These are phyloP conservation scores for Backusella liffmaniae DNA, from an alignment of 192 early-diverging fungal species.

Conservation along the genomic window DNA sequence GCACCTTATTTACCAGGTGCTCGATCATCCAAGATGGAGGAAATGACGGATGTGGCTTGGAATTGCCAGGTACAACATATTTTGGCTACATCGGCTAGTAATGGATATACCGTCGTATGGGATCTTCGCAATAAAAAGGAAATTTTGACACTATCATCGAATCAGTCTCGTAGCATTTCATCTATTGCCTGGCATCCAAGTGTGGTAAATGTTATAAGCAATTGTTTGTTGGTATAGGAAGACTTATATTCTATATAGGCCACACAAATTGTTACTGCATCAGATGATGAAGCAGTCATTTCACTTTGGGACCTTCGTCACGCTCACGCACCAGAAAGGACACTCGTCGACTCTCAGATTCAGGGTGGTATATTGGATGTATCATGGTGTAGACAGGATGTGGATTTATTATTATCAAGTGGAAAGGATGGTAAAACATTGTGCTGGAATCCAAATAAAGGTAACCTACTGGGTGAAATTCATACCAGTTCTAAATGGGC, in stretches of 20 bases:
- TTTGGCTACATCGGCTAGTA: conserved; percentile 79
- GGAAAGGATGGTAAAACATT: conserved; percentile 95
- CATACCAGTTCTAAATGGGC: conserved; percentile 85
- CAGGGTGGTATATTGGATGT: conserved; percentile 77
- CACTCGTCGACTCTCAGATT: conserved; percentile 72
- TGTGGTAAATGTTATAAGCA: conserved; percentile 39
- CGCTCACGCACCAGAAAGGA: conserved; percentile 87
- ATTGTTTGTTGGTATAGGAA: too few relatives aligned
- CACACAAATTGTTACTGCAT: conserved; percentile 90
- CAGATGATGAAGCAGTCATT: conserved; percentile 73
- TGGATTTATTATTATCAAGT: conserved; percentile 83
- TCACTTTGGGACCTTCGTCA: conserved; percentile 96
- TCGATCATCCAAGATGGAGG: conserved; percentile 5
- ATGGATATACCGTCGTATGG: conserved; percentile 96
- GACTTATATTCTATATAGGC: conserved; percentile 48
- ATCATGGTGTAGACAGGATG: conserved; percentile 93
- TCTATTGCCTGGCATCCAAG: conserved; percentile 88
- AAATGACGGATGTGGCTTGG: conserved; percentile 74
- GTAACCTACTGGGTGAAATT: conserved; percentile 85
- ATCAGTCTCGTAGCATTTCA: conserved; percentile 59
- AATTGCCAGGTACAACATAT: conserved; percentile 92
- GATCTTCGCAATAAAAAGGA: conserved; percentile 88
- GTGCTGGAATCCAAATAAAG: conserved; percentile 84
- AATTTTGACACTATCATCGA: conserved; percentile 60
- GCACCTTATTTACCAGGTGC: not conserved